Evolutionary conservation across 805 yeast species (phyloP).

Genomic region (Saitoella complicata): DNA sequence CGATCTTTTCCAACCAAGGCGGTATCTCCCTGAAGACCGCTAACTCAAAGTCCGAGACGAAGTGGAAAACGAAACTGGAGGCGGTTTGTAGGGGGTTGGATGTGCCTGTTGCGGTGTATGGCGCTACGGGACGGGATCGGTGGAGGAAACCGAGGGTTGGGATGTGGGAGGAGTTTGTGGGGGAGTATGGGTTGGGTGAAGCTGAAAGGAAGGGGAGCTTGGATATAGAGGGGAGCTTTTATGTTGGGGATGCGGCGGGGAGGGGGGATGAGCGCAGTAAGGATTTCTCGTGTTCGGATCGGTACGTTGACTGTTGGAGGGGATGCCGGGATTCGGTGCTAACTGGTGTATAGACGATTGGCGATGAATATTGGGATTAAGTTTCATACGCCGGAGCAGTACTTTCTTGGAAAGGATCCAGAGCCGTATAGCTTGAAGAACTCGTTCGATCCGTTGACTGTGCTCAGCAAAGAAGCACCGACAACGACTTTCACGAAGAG

Average conservation of each 20-base stretch:
- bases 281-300: constrained; percentile 66
- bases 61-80: constrained; percentile 39
- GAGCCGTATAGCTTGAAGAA: neutral
- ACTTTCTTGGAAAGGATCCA: constrained; percentile 22
- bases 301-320: constrained; percentile 7
- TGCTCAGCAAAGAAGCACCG: too few species aligned
- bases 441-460: too few species aligned
- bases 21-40: constrained; percentile 31
- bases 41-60: constrained; percentile 35
- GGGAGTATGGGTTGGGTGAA: constrained; percentile 1
- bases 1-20: constrained; percentile 79
- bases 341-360: constrained; percentile 23
- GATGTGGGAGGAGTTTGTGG: constrained; percentile 46
- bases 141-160: constrained; percentile 60
- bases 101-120: constrained; percentile 10
- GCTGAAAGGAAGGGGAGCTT: constrained; percentile 17
- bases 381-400: constrained; percentile 61
- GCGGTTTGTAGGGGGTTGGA: constrained; percentile 6
- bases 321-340: too few species aligned
- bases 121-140: constrained; percentile 12
- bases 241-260: constrained; percentile 97
- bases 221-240: constrained; percentile 35
- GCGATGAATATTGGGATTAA: constrained; percentile 39
- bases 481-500: neutral
- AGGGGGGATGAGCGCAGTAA: constrained; percentile 29